These are phyloP conservation scores for Leccinum sublutescens DNA, from an alignment of 768 basidiomycete genomes.

Conservation along the genomic window DNA sequence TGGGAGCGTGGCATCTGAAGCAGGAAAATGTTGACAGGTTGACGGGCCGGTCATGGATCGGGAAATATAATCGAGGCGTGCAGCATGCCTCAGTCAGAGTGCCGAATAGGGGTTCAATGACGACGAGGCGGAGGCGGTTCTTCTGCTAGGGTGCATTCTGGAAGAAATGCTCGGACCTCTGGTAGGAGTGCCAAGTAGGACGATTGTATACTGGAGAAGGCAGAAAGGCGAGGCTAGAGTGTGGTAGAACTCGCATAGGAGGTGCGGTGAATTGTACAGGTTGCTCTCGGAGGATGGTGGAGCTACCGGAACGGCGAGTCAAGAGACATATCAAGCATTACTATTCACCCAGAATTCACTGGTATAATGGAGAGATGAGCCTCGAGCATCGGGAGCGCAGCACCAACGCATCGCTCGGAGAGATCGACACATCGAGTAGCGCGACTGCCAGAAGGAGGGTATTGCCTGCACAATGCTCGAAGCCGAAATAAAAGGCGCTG, in stretches of 20 bases:
- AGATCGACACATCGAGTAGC: not conserved
- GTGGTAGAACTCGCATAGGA: constrained; percentile 2
- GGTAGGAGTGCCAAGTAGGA: not conserved
- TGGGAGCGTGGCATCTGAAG: not conserved
- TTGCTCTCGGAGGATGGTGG: not conserved
- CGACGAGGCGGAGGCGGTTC: not conserved
- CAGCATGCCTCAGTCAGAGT: not conserved
- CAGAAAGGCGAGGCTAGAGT: not conserved
- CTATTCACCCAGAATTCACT: not conserved
- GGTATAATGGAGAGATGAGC: not conserved
- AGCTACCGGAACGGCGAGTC: not conserved
- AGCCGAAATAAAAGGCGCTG: not conserved
- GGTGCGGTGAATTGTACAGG: not conserved
- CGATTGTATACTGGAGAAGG: not conserved
- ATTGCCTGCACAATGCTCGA: not conserved
- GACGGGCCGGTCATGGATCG: not conserved
- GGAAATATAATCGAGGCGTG: not conserved
- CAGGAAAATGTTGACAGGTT: not conserved
- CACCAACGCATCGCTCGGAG: not conserved
- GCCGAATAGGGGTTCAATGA: not conserved
- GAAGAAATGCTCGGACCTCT: not conserved
- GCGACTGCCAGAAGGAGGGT: not conserved
- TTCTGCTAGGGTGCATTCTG: not conserved
- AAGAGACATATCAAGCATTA: not conserved
- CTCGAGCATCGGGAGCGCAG: not conserved